phyloP scores from a whole-genome alignment of 768 basidiomycete species.

The Mycena rebaudengoi region DNA sequence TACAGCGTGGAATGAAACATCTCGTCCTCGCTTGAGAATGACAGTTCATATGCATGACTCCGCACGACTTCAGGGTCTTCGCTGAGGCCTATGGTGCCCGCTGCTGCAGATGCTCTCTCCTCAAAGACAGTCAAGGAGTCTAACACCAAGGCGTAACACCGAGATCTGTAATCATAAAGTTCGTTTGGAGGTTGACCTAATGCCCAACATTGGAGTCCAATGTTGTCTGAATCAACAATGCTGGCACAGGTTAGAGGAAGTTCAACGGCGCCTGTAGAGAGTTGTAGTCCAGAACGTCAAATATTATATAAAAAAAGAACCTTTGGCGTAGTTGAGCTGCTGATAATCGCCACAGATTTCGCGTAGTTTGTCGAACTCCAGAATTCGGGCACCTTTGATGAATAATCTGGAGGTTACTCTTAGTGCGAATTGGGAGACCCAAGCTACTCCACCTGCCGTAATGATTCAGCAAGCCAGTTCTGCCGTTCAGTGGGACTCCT shows the following conservation, averaged over 20 bases:
- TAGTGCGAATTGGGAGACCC: conserved; percentile 4
- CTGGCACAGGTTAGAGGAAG: conserved; percentile 87
- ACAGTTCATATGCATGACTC: conserved; percentile 85
- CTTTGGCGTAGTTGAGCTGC: conserved; percentile 83
- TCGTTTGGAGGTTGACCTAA: conserved; percentile 64
- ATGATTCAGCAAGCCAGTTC: conserved; percentile 84
- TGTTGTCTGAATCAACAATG: conserved; percentile 77
- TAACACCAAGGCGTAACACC: conserved; percentile 85
- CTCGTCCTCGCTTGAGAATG: conserved; percentile 86
- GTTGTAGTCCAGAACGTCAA: conserved; percentile 7
- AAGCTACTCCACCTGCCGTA: conserved; percentile 63
- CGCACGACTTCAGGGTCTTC: conserved; percentile 78
- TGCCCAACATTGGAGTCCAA: conserved; percentile 81
- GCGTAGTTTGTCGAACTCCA: conserved; percentile 84
- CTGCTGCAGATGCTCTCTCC: conserved; percentile 48
- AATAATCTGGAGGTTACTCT: conserved; percentile 69
- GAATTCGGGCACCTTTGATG: conserved; percentile 84
- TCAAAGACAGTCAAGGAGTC: conserved; percentile 87
- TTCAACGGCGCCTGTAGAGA: conserved; percentile 74
- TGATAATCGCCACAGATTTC: conserved; percentile 93
- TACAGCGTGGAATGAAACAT: conserved; percentile 95
- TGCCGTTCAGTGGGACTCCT: conserved; percentile 77
- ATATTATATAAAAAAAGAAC: conserved; percentile 43
- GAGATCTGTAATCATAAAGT: conserved; percentile 66
- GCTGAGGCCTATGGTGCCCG: conserved; percentile 33